Evolutionary conservation across 148 eudicot genomes (phyloP).

Genomic region (Fallopia convolvulus): DNA sequence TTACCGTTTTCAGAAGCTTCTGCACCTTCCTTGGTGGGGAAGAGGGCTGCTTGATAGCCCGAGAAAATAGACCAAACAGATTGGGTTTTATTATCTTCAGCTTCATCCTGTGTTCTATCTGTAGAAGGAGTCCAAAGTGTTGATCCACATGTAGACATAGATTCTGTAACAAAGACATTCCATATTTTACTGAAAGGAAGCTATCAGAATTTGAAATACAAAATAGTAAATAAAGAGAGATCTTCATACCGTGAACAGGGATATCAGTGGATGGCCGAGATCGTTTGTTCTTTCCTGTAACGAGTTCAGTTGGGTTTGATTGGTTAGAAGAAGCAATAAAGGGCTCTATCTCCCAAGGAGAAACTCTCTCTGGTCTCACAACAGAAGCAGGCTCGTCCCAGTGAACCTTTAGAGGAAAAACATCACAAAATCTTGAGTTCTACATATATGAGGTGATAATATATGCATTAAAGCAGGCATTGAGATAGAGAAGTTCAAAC

Average conservation of each 20-base stretch:
- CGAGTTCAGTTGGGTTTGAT: slow-evolving; percentile 32
- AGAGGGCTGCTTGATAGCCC: slow-evolving; percentile 9
- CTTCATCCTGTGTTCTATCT: slow-evolving; percentile 3
- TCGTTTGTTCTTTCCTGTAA: slow-evolving; percentile 50
- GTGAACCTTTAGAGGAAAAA: slow-evolving; percentile 50
- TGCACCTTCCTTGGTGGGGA: not conserved
- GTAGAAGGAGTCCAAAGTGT: not conserved
- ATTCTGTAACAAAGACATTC: not conserved
- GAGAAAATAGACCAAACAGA: slow-evolving; percentile 8
- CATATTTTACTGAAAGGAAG: not conserved
- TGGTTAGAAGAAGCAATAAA: slow-evolving; percentile 51
- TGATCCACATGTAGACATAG: slow-evolving; percentile 3
- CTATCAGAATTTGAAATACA: not conserved
- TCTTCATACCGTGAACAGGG: slow-evolving; percentile 13
- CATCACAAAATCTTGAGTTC: not conserved
- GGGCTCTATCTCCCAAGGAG: slow-evolving; percentile 96
- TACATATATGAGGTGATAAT: not conserved
- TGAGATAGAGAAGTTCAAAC: slow-evolving; percentile 21
- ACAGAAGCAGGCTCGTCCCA: slow-evolving; percentile 90
- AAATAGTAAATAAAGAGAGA: not conserved
- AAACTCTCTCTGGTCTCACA: slow-evolving; percentile 78
- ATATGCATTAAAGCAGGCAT: not conserved
- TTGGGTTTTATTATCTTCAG: slow-evolving; percentile 7
- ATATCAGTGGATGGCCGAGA: slow-evolving; percentile 50
- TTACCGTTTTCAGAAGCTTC: not conserved